Conservation (phyloP, 345 rosid species). For the Eucalyptus erythrocorys region DNA sequence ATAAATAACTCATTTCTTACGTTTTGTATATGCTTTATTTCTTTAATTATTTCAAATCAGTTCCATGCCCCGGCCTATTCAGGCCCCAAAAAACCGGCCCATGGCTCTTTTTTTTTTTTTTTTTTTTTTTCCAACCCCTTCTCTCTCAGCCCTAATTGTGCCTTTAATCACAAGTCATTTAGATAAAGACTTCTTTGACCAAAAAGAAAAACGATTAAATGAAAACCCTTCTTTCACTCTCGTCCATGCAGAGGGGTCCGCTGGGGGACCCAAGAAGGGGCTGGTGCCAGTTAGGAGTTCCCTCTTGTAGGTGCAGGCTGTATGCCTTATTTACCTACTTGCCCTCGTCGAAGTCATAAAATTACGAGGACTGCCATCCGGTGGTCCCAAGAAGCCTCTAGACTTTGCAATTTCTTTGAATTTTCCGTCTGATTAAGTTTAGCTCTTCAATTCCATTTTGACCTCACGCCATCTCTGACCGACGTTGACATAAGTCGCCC, state of each 20-base stretch:
- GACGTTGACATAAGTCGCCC: background rate
- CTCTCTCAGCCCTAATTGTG: background rate
- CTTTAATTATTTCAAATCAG: background rate
- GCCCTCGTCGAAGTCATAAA: accelerated
- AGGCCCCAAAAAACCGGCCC: background rate
- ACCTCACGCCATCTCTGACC: background rate
- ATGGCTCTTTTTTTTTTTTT: background rate
- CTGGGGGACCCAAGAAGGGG: background rate
- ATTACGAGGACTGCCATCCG: background rate
- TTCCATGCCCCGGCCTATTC: background rate
- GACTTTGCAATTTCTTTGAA: background rate
- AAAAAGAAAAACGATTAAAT: accelerated
- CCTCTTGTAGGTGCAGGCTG: background rate
- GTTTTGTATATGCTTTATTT: background rate
- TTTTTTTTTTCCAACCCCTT: background rate
- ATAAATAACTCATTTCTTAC: background rate
- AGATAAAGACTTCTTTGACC: background rate
- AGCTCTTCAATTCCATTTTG: background rate
- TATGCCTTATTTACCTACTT: accelerated
- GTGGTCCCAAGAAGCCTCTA: background rate
- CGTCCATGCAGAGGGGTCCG: background rate
- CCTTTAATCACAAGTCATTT: background rate
- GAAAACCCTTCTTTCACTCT: background rate
- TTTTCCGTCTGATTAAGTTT: background rate
- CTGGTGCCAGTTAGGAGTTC: background rate